These are phyloP conservation scores for Comarum palustre DNA, from an alignment of 306 rosid species.

Conservation along the genomic window DNA sequence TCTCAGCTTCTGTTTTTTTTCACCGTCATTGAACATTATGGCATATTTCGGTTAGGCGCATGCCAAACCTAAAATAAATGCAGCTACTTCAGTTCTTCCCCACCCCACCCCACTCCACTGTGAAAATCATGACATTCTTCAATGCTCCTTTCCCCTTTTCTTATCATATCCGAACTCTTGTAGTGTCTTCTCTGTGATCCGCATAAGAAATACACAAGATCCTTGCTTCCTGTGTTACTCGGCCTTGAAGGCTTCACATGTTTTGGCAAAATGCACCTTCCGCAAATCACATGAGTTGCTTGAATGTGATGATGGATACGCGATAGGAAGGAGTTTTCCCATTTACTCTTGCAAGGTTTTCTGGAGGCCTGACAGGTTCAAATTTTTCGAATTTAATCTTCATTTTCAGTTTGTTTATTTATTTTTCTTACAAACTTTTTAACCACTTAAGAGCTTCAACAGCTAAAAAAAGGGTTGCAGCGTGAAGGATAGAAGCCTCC, in stretches of 20 bases:
- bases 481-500: neutral
- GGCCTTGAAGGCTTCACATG: conserved; percentile 26
- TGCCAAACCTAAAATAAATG: conserved; percentile 38
- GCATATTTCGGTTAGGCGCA: conserved; percentile 38
- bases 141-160: neutral
- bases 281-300: conserved; percentile 26
- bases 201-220: conserved; percentile 16
- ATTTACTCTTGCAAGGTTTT: neutral
- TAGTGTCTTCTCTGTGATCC: neutral
- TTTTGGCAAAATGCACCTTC: neutral
- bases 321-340: neutral
- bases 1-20: conserved; percentile 5
- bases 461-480: neutral
- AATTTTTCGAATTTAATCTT: neutral
- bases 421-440: neutral
- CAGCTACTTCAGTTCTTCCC: conserved; percentile 3
- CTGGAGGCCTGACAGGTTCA: neutral
- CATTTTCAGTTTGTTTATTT: neutral
- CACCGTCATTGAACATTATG: conserved; percentile 34
- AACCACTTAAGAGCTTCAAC: neutral
- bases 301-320: neutral
- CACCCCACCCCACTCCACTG: conserved; percentile 12
- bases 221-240: neutral
- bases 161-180: neutral
- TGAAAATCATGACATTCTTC: neutral